A percentile compares a stretch with the other conserved stretches of the same genome.
phyloP scores from a whole-genome alignment of 768 basidiomycete genomes.

The Lentinula lateritia region DNA sequence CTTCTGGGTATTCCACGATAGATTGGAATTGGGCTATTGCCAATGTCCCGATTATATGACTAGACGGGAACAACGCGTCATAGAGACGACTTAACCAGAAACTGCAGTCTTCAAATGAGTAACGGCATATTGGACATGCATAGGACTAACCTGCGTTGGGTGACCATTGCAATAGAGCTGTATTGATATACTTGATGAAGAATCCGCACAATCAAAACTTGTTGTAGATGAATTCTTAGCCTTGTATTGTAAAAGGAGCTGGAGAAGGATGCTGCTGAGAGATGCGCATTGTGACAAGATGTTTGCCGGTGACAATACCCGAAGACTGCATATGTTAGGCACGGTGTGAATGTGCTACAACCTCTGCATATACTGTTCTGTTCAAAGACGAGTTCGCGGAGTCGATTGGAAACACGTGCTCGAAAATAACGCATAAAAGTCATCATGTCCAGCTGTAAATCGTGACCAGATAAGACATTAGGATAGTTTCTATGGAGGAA shows the following conservation, averaged over 20 bases:
- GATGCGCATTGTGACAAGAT: slow-evolving; percentile 34
- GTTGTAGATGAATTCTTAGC: slow-evolving; percentile 40
- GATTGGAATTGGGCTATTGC: slow-evolving; percentile 24
- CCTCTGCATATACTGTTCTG: slow-evolving; percentile 24
- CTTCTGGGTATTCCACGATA: slow-evolving; percentile 34
- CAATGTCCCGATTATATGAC: slow-evolving; percentile 38
- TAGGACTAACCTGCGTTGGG: neutral
- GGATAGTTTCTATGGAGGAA: neutral
- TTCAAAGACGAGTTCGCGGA: slow-evolving; percentile 21
- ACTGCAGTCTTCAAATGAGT: slow-evolving; percentile 18
- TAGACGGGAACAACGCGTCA: slow-evolving; percentile 43
- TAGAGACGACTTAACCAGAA: slow-evolving; percentile 43
- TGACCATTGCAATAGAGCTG: neutral
- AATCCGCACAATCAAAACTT: slow-evolving; percentile 40
- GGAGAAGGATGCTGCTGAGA: slow-evolving; percentile 13
- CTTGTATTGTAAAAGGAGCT: slow-evolving; percentile 33
- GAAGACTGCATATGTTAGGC: slow-evolving; percentile 26
- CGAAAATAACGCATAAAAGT: slow-evolving; percentile 20
- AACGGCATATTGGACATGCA: neutral
- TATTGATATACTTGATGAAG: neutral
- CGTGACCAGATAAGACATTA: neutral
- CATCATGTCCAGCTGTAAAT: neutral
- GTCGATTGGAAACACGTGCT: slow-evolving; percentile 16
- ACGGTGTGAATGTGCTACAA: slow-evolving; percentile 30
- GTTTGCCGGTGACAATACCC: slow-evolving; percentile 22